Percentiles rank a stretch among this genome's conserved stretches.
phyloP scores from a whole-genome alignment of 139 green algal genomes.

The Tetraselmis chui region DNA sequence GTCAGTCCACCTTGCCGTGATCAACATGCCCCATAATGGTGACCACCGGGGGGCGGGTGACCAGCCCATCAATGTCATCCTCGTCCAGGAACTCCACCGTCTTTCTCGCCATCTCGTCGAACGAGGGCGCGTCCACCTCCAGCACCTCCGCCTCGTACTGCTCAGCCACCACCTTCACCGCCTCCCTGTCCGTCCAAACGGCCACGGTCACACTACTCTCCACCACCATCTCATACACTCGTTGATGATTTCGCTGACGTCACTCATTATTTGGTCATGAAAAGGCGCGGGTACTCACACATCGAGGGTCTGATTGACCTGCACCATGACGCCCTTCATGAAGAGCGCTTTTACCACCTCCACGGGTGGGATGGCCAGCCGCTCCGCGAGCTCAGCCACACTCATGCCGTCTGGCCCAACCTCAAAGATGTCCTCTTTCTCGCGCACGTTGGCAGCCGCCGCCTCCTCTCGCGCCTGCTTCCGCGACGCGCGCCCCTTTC shows the following conservation, averaged over 20 bases:
- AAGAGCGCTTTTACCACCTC: slow-evolving; percentile 92
- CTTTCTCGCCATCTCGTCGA: slow-evolving; percentile 49
- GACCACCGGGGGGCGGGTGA: slow-evolving; percentile 79
- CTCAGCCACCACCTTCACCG: slow-evolving; percentile 62
- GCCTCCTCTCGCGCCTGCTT: slow-evolving; percentile 39
- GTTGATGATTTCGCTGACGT: too few relatives aligned
- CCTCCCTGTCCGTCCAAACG: too few relatives aligned
- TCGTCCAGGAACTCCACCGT: slow-evolving; percentile 64
- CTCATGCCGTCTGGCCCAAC: slow-evolving; percentile 81
- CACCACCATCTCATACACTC: too few relatives aligned
- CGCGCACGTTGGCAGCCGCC: slow-evolving; percentile 13
- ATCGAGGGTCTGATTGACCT: slow-evolving; percentile 66
- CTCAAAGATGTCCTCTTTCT: slow-evolving; percentile 90
- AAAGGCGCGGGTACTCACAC: slow-evolving; percentile 23
- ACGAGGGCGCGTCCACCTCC: slow-evolving; percentile 34
- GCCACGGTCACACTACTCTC: too few relatives aligned
- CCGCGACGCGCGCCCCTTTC: slow-evolving; percentile 40
- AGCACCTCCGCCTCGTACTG: slow-evolving; percentile 65
- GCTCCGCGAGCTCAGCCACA: slow-evolving; percentile 69
- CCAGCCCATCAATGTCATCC: slow-evolving; percentile 73
- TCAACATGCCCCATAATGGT: slow-evolving; percentile 99
- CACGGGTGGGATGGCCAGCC: slow-evolving; percentile 62
- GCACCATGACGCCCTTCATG: slow-evolving; percentile 89
- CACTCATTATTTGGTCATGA: too few relatives aligned
- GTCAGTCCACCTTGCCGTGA: slow-evolving; percentile 75